phyloP scores from a whole-genome alignment of 257 asterid species.

The Solanum paucissectum region DNA sequence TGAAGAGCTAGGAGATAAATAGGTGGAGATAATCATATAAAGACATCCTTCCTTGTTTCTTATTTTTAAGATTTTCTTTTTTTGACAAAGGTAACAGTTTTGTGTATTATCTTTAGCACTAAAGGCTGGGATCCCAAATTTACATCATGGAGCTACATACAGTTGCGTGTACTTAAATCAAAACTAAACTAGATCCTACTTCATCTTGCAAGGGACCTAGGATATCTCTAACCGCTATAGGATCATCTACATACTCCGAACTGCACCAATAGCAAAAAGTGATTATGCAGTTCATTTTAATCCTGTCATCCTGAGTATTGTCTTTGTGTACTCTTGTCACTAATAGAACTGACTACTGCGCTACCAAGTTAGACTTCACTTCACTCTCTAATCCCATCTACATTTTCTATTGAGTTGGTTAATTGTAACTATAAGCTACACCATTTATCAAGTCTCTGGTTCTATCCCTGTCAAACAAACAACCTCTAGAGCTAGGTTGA shows the following conservation, averaged over 20 bases:
- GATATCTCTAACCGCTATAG: no score
- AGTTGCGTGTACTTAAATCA: no score
- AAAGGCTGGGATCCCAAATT: no score
- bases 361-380: neutral
- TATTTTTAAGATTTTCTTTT: neutral
- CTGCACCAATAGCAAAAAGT: no score
- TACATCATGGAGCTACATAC: no score
- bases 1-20: neutral
- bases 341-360: neutral
- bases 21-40: neutral
- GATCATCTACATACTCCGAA: no score
- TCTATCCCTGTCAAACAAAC: neutral
- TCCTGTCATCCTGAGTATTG: neutral
- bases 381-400: neutral
- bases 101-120: no score
- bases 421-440: neutral
- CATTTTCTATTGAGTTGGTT: neutral
- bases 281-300: no score
- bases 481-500: neutral
- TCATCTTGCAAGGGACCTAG: no score
- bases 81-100: no score
- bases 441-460: neutral
- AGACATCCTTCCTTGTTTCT: neutral
- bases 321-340: neutral
- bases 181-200: no score